Conservation (phyloP, 2,329 filamentous ascomycete species). For the Diaporthe vexans region DNA sequence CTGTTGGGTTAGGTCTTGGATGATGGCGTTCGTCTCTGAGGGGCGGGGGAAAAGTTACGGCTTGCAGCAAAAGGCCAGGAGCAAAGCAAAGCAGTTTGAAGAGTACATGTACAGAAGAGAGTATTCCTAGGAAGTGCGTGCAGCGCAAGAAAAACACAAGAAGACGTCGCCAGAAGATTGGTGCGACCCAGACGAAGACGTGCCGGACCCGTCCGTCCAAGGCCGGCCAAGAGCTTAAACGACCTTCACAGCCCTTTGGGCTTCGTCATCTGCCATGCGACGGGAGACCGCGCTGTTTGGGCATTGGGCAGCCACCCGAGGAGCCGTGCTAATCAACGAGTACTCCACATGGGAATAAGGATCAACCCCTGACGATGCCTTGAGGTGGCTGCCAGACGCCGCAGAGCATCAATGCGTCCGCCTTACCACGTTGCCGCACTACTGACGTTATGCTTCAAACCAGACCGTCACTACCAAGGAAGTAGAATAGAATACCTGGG, state of each 20-base stretch:
- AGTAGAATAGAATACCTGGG: neutral
- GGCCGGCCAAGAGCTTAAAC: constrained; percentile 28
- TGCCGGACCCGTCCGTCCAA: constrained; percentile 18
- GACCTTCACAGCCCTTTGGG: constrained; percentile 30
- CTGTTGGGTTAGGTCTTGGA: constrained; percentile 16
- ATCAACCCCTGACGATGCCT: constrained; percentile 32
- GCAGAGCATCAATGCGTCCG: constrained; percentile 28
- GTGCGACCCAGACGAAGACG: constrained; percentile 2
- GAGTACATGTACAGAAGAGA: constrained; percentile 13
- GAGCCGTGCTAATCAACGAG: constrained; percentile 24
- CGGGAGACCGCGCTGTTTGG: constrained; percentile 12
- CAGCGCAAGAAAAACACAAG: neutral
- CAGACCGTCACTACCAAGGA: neutral
- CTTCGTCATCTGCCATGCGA: constrained; percentile 38
- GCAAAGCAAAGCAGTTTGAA: constrained; percentile 3
- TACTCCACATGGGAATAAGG: constrained; percentile 31
- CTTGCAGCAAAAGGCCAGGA: neutral
- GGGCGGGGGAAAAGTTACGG: neutral
- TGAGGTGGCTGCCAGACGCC: constrained; percentile 13
- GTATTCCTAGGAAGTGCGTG: neutral
- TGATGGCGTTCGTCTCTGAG: constrained; percentile 22
- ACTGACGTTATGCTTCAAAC: neutral
- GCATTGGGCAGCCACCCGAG: constrained; percentile 33
- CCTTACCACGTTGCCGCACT: constrained; percentile 17
- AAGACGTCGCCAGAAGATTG: constrained; percentile 16